Percentiles rank a stretch among this genome's conserved stretches.
Conservation (phyloP, 2,329 filamentous ascomycete species). For the Ophiostoma sp. region DNA sequence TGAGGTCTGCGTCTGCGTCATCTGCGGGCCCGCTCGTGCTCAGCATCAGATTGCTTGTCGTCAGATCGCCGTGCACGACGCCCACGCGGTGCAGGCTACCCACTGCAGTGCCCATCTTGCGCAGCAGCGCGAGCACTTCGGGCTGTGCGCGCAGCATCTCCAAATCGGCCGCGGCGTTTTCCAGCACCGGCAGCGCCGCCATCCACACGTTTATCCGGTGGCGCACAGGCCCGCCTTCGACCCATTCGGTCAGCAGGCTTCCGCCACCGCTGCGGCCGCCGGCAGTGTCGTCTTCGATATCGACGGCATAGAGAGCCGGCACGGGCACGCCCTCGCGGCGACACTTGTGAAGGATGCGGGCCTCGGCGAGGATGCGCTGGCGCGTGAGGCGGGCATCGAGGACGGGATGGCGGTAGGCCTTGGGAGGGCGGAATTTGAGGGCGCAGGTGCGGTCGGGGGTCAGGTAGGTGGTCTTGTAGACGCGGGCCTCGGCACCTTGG, state of each 20-base stretch:
- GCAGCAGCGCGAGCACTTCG: slow-evolving; percentile 58
- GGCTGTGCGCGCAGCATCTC: slow-evolving; percentile 30
- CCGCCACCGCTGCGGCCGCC: slow-evolving; percentile 32
- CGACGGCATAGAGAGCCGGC: slow-evolving; percentile 69
- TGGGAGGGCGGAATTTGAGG: slow-evolving; percentile 85
- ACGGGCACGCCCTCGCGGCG: slow-evolving; percentile 73
- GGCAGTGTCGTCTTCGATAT: slow-evolving; percentile 57
- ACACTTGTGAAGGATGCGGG: slow-evolving; percentile 75
- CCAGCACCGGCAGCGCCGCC: slow-evolving; percentile 40
- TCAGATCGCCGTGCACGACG: slow-evolving; percentile 90
- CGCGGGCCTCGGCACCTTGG: slow-evolving; percentile 91
- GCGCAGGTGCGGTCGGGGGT: slow-evolving; percentile 62
- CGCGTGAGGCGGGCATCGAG: slow-evolving; percentile 84
- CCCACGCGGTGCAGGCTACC: slow-evolving; percentile 76
- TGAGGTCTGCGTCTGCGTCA: slow-evolving; percentile 34
- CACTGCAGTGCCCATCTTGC: slow-evolving; percentile 63
- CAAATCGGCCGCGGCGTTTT: slow-evolving; percentile 20
- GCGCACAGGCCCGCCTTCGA: slow-evolving; percentile 66
- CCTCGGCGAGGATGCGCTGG: slow-evolving; percentile 82
- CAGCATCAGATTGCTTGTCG: slow-evolving; percentile 95
- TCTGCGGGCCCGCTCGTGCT: slow-evolving; percentile 35
- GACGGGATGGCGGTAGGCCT: slow-evolving; percentile 83
- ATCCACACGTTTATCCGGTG: slow-evolving; percentile 65
- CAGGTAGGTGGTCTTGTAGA: slow-evolving; percentile 83
- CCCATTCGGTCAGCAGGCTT: slow-evolving; percentile 74